A percentile compares a stretch with the other conserved stretches of the same genome.
These are phyloP conservation scores for Mycosarcoma maydis DNA, from an alignment of 1,284 basidiomycete genomes.

Conservation along the genomic window DNA sequence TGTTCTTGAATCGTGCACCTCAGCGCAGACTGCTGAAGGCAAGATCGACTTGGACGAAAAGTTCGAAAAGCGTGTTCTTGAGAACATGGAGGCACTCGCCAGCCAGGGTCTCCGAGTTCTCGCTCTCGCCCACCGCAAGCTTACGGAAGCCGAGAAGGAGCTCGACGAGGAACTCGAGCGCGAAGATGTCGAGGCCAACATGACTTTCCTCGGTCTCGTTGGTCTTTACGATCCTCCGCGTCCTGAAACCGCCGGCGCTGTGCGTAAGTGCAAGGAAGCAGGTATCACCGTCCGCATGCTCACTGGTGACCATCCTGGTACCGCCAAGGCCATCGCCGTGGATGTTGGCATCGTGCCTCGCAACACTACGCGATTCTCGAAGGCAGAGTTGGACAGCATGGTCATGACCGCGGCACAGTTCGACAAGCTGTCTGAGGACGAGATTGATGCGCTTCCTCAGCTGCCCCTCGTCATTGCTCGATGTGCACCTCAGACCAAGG, in stretches of 20 bases:
- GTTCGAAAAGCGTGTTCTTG: conserved; percentile 46
- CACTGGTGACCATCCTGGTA: conserved; percentile 69
- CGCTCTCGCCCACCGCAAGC: conserved; percentile 57
- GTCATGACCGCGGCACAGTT: conserved; percentile 74
- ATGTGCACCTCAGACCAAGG: conserved; percentile 70
- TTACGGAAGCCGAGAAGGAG: conserved; percentile 43
- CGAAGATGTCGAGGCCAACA: conserved; percentile 72
- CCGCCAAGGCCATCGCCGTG: conserved; percentile 69
- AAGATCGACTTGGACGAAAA: conserved; percentile 59
- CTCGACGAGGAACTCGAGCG: conserved; percentile 53
- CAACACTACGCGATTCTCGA: conserved; percentile 51
- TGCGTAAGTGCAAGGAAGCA: conserved; percentile 74
- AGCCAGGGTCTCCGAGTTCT: conserved; percentile 62
- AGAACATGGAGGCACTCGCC: conserved; percentile 63
- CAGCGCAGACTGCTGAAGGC: conserved; percentile 60
- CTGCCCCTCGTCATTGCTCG: conserved; percentile 74
- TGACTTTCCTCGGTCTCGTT: conserved; percentile 74
- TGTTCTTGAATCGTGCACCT: conserved; percentile 58
- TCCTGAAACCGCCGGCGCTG: conserved; percentile 74
- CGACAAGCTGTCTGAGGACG: conserved; percentile 73
- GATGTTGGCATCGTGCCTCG: conserved; percentile 71
- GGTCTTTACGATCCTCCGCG: conserved; percentile 78
- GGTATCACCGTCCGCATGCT: conserved; percentile 78
- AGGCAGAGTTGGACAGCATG: conserved; percentile 48
- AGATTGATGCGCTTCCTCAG: conserved; percentile 73